A percentile compares a stretch with the other conserved stretches of the same genome.
These are phyloP conservation scores for Candida albicans DNA, from an alignment of 1,139 yeast genomes.

Conservation along the genomic window DNA sequence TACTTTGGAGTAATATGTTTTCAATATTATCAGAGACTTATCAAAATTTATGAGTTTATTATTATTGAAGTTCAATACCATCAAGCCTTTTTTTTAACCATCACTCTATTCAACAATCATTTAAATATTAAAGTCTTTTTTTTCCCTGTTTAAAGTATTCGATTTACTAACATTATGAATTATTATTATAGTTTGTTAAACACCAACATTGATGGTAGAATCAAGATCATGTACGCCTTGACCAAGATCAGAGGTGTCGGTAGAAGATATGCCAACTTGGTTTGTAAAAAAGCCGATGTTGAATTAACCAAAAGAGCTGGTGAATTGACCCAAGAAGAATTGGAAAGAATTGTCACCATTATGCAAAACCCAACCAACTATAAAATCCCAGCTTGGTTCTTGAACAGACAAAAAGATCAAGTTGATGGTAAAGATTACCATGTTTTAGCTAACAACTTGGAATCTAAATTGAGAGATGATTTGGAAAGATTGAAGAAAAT, in stretches of 20 bases:
- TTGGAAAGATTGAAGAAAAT: conserved; percentile 99
- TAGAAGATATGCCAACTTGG: conserved; percentile 99
- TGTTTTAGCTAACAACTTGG: conserved; percentile 97
- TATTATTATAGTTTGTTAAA: conserved; percentile 80
- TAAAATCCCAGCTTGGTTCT: conserved; percentile 99
- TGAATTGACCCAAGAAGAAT: conserved; percentile 99
- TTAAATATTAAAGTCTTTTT: no score
- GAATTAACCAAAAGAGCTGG: conserved; percentile 99
- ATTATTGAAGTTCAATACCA: not conserved
- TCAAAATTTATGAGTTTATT: not conserved
- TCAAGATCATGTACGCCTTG: conserved; percentile 99
- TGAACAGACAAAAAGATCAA: conserved; percentile 99
- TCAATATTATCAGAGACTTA: not conserved
- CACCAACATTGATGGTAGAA: conserved; percentile 99
- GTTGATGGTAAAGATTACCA: conserved; percentile 99
- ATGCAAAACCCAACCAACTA: conserved; percentile 99
- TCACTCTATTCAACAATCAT: no score
- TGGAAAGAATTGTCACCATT: conserved; percentile 99
- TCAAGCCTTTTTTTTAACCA: no score
- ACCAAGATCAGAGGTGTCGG: conserved; percentile 99
- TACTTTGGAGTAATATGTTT: not conserved
- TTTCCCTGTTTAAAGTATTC: no score
- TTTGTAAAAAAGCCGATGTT: conserved; percentile 99
- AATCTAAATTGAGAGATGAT: conserved; percentile 99
- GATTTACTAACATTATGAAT: conserved; percentile 17